Conservation (phyloP, 257 asterid genomes). For the Plectranthus barbatus region DNA sequence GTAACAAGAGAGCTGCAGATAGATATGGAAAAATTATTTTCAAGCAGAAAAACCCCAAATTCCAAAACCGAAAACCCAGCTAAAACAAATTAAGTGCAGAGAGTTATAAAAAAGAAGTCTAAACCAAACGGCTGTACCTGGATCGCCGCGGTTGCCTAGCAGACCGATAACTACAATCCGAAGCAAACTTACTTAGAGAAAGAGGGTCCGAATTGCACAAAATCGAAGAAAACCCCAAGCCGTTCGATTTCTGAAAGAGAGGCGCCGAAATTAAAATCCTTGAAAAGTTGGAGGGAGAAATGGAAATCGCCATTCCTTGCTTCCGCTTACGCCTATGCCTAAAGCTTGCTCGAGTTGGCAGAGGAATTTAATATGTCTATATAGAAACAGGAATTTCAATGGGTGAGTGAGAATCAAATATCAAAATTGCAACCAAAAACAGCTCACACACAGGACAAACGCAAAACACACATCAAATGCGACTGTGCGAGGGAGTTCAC, state of each 20-base stretch:
- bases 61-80: too few species aligned
- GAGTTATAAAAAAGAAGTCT: too few species aligned
- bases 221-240: conserved; percentile 27
- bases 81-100: background rate
- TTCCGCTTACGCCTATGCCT: background rate
- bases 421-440: too few species aligned
- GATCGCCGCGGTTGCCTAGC: conserved; percentile 26
- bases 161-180: background rate
- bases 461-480: background rate
- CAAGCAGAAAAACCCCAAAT: background rate
- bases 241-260: conserved; percentile 18
- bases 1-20: background rate
- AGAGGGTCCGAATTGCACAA: conserved; percentile 12
- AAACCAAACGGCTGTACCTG: conserved; percentile 29
- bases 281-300: conserved; percentile 30
- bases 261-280: conserved; percentile 29
- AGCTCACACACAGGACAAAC: too few species aligned
- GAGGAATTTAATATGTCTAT: background rate
- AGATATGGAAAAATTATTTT: background rate
- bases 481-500: background rate
- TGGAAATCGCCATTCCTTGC: conserved; percentile 39
- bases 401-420: background rate
- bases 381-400: conserved; percentile 8
- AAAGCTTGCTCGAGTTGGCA: conserved; percentile 17
- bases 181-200: conserved; percentile 11